Conservation (phyloP, 2,329 filamentous ascomycete genomes). For the Teratosphaeria pseudoeucalypti region DNA sequence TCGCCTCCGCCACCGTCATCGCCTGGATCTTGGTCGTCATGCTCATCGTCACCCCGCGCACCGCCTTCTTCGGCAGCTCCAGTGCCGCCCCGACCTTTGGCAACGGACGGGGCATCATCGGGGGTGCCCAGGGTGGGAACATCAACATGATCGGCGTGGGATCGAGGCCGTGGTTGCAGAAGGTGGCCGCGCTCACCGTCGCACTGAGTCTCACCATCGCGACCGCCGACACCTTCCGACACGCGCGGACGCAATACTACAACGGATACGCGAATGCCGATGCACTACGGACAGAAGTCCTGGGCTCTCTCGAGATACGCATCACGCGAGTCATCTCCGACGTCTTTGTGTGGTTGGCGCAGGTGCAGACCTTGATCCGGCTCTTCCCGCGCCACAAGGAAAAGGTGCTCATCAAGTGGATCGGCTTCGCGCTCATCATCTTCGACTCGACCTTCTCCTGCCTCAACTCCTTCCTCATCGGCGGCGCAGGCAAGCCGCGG, state of each 20-base stretch:
- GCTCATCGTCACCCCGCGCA: conserved; percentile 87
- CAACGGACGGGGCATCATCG: conserved; percentile 75
- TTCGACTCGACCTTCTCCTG: conserved; percentile 85
- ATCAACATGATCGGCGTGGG: conserved; percentile 71
- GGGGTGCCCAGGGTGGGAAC: conserved; percentile 55
- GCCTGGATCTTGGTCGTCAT: conserved; percentile 89
- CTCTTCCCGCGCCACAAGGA: conserved; percentile 93
- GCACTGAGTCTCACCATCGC: conserved; percentile 85
- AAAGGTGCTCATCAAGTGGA: conserved; percentile 98
- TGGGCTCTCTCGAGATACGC: conserved; percentile 76
- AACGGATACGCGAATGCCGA: conserved; percentile 70
- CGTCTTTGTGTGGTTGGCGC: conserved; percentile 92
- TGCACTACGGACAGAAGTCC: conserved; percentile 64
- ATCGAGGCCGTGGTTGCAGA: conserved; percentile 84
- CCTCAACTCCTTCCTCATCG: conserved; percentile 70
- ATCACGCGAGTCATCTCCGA: conserved; percentile 88
- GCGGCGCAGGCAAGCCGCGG: conserved; percentile 48
- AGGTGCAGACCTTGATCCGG: conserved; percentile 91
- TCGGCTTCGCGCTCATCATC: conserved; percentile 84
- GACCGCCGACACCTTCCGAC: conserved; percentile 78
- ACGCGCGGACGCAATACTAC: conserved; percentile 72
- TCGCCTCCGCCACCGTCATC: conserved; percentile 81
- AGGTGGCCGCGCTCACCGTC: conserved; percentile 52
- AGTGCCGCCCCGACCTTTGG: conserved; percentile 34
- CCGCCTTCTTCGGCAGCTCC: conserved; percentile 72